phyloP scores from a whole-genome alignment of 257 asterid genomes.

The Cruciata laevipes region DNA sequence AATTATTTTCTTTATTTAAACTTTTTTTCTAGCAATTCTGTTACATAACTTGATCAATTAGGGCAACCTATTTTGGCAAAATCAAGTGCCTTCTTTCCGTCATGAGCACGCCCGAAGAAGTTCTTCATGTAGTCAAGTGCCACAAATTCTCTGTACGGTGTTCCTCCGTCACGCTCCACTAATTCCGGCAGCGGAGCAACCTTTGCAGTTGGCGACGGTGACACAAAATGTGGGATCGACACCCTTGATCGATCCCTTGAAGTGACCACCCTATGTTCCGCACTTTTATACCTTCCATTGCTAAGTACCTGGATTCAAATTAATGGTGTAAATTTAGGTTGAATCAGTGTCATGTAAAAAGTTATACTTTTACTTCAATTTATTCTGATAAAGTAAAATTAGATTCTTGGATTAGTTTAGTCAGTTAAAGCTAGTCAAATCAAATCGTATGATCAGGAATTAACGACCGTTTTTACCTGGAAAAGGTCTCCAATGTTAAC shows the following conservation, averaged over 20 bases:
- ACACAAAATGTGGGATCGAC: not conserved
- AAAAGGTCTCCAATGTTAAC: not conserved
- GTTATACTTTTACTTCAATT: no score
- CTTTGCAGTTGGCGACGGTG: not conserved
- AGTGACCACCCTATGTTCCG: not conserved
- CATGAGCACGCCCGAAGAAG: slow-evolving; percentile 4
- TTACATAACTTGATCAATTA: no score
- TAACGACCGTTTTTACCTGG: not conserved
- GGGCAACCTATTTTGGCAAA: not conserved
- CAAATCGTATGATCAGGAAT: no score
- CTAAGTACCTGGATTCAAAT: not conserved
- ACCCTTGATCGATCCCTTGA: not conserved
- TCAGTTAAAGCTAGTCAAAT: no score
- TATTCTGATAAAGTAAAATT: no score
- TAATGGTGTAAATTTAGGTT: not conserved
- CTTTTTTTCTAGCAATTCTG: no score
- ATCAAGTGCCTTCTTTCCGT: not conserved
- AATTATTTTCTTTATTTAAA: no score
- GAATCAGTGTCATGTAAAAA: no score
- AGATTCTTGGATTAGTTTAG: no score
- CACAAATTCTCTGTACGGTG: not conserved
- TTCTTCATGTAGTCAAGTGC: not conserved
- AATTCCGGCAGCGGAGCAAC: not conserved
- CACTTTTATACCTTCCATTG: not conserved
- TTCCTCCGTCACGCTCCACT: not conserved